Evolutionary conservation across 331 rosid genomes (phyloP).

Genomic region (Rhamnella rubrinervis): DNA sequence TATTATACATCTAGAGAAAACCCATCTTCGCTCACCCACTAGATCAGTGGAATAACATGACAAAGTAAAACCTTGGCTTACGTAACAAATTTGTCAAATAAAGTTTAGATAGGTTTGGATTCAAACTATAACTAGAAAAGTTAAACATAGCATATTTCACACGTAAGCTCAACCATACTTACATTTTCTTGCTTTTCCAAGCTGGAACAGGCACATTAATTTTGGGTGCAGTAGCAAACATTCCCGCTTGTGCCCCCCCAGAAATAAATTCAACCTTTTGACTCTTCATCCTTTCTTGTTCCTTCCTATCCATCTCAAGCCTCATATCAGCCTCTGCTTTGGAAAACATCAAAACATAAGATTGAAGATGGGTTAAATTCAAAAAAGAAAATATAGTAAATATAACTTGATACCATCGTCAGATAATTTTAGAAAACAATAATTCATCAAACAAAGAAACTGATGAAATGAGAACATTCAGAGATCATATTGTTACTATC

Average conservation of each 20-base stretch:
- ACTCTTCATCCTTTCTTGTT: constrained; percentile 49
- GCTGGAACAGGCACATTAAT: constrained; percentile 30
- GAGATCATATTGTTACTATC: neutral
- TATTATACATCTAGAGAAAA: neutral
- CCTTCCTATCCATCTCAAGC: constrained; percentile 54
- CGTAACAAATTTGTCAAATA: neutral
- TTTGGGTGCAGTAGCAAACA: constrained; percentile 44
- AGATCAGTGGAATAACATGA: neutral
- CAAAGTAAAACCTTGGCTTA: neutral
- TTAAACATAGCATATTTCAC: no score
- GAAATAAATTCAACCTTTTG: constrained; percentile 57
- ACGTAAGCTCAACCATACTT: neutral
- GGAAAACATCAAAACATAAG: constrained; percentile 11
- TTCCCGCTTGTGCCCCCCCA: constrained; percentile 58
- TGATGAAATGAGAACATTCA: neutral
- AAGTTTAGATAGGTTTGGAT: neutral
- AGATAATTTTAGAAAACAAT: neutral
- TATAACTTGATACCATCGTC: neutral
- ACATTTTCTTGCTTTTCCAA: neutral
- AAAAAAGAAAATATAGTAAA: no score
- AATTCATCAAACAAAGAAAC: constrained; percentile 8
- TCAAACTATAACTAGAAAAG: constrained; percentile 1
- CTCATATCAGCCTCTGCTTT: constrained; percentile 74
- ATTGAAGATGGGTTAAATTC: neutral
- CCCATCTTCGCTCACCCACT: neutral